Conservation (phyloP, 2,329 filamentous ascomycete species). For the Incumbomyces delicatus region DNA sequence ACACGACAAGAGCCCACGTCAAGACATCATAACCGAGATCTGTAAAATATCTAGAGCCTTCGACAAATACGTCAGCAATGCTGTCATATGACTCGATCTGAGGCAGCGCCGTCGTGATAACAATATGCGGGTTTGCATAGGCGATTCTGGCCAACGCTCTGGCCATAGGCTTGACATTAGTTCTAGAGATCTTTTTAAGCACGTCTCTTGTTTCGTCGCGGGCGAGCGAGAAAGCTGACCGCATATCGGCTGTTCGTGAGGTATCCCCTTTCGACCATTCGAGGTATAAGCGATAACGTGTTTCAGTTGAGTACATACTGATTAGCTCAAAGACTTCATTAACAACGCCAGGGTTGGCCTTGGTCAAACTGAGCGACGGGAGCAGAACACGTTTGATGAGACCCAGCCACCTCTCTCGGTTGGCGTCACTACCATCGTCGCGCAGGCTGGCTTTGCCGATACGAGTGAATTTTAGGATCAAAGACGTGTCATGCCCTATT, state of each 20-base stretch:
- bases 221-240: conserved; percentile 65
- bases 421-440: conserved; percentile 59
- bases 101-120: conserved; percentile 78
- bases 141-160: conserved; percentile 86
- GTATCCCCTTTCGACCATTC: conserved; percentile 81
- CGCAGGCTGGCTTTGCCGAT: conserved; percentile 70
- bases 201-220: conserved; percentile 71
- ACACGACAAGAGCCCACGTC: conserved; percentile 80
- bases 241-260: conserved; percentile 68
- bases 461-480: conserved; percentile 72
- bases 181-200: conserved; percentile 80
- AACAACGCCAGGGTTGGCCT: conserved; percentile 71
- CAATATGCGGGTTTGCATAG: conserved; percentile 78
- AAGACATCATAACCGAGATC: conserved; percentile 86
- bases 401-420: conserved; percentile 71
- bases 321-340: conserved; percentile 81
- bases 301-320: conserved; percentile 63
- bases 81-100: conserved; percentile 94
- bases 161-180: conserved; percentile 77
- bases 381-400: conserved; percentile 76
- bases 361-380: conserved; percentile 77
- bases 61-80: conserved; percentile 86
- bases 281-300: conserved; percentile 78
- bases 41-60: conserved; percentile 90
- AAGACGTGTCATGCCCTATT: conserved; percentile 70